Evolutionary conservation across 139 green algal species (phyloP), one percentile per base, ranked within the genome.

Genomic region (Diplosphaera chodatii): DNA sequence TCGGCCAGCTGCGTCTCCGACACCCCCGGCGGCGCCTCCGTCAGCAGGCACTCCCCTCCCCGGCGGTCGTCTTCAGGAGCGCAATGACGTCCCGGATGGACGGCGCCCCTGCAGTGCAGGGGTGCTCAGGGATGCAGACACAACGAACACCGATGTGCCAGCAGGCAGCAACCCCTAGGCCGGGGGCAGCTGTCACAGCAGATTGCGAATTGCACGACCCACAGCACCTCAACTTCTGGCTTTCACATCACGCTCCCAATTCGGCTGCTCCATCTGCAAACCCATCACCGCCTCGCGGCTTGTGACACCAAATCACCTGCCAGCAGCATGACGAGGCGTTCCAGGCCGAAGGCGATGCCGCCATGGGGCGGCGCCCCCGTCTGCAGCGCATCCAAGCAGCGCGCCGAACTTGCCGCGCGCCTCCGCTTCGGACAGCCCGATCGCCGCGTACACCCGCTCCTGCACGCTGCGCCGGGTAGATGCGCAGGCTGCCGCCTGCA

Each of bases 1-100:
- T 89, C 85, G 32, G 40, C n/a, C 55, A 95, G 82, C 82, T 94
- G 89, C 34, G 73, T 66, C 1, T 79, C 64, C 4, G 70, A 77
- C 23, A 91, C 89, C 3, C 63, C 1, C 13, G 85, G 77, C 27
- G 89, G 92, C 1, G 92, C 85, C 56, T 83, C 80, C 1, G 93
- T 98, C 29, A 98, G 83, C 68, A 91, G 67, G 78, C 91, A 97
- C 80, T 96, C 85, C 3, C n/a, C n/a, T n/a, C n/a, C n/a, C 80
- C 89, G 28, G 86, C 77, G 20, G 94, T 86, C 1, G 93, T 99
- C 77, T 99, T 99, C 27, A 95, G 95, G 80, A 99, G 99, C n/a
- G 95, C 95, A 74, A 99, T 99, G 31, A 99, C 95, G 74, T 99
- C 95, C 4, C 95, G 77, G 40, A 99, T 99, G 70, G 85, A 94